Evolutionary conservation across 1,284 basidiomycete species (phyloP).

Genomic region (Singerocomus inundabilis): DNA sequence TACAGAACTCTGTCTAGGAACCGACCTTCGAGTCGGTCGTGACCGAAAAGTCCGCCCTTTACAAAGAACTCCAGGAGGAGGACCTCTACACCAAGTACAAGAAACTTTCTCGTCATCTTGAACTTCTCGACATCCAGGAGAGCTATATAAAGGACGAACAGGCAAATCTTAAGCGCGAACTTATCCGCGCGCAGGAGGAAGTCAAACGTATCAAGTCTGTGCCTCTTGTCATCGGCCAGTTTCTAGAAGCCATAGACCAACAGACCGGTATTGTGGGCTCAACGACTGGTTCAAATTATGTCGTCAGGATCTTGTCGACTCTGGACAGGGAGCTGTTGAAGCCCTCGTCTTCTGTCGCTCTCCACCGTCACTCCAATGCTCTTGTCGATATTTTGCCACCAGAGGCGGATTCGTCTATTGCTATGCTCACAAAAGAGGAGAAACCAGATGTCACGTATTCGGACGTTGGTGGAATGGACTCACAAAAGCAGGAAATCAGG

Average conservation of each 20-base stretch:
- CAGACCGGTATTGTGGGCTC: constrained; percentile 97
- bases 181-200: constrained; percentile 98
- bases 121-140: constrained; percentile 94
- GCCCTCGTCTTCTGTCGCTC: constrained; percentile 94
- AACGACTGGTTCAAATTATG: constrained; percentile 98
- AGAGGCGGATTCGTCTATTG: constrained; percentile 96
- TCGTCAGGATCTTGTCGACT: constrained; percentile 96
- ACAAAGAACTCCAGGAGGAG: constrained; percentile 86
- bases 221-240: constrained; percentile 99
- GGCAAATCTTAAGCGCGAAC: constrained; percentile 95
- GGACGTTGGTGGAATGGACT: constrained; percentile 96
- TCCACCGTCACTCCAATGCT: constrained; percentile 98
- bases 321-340: constrained; percentile 97
- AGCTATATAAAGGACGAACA: constrained; percentile 99
- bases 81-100: constrained; percentile 96
- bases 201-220: constrained; percentile 99
- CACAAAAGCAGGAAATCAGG: constrained; percentile 98
- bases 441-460: constrained; percentile 89
- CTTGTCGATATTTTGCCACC: constrained; percentile 98
- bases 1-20: constrained; percentile 53
- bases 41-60: constrained; percentile 83
- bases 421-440: constrained; percentile 92
- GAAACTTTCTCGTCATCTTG: constrained; percentile 88
- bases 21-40: constrained; percentile 87
- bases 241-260: constrained; percentile 98